Evolutionary conservation across 192 early-diverging fungal genomes (phyloP).

Genomic region (Linnemannia hyalina): DNA sequence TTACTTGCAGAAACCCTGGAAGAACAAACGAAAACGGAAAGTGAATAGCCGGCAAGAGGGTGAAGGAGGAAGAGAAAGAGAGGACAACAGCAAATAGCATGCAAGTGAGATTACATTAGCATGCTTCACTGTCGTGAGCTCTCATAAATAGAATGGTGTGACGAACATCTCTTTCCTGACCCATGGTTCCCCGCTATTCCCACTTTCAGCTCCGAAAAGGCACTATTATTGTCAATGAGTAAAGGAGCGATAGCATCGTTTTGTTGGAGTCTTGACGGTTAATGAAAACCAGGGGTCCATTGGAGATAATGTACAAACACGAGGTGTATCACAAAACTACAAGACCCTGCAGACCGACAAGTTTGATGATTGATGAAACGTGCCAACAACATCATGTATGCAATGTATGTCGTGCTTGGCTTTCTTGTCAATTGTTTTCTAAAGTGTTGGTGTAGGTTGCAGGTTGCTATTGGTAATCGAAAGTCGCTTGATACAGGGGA

Average conservation of each 20-base stretch:
- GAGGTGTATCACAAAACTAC: background rate
- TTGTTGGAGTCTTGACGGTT: background rate
- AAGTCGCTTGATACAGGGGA: too few relatives aligned
- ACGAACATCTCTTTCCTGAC: background rate
- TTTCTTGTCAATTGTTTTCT: too few relatives aligned
- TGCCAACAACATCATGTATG: background rate
- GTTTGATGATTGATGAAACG: background rate
- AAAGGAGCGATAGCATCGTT: too few relatives aligned
- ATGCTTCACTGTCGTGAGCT: background rate
- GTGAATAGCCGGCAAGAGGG: background rate
- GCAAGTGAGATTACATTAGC: conserved; percentile 1
- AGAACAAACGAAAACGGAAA: background rate
- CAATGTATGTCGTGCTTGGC: background rate
- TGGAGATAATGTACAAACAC: too few relatives aligned
- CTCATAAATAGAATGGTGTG: conserved; percentile 2
- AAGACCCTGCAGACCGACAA: background rate
- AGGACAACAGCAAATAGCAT: background rate
- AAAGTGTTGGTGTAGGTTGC: too few relatives aligned
- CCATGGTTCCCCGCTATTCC: background rate
- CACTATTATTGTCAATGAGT: too few relatives aligned
- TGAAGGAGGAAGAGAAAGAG: background rate
- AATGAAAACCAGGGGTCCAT: background rate
- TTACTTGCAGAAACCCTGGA: background rate
- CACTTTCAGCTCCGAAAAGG: background rate
- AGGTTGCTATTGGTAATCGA: too few relatives aligned